A percentile compares a stretch with the other conserved stretches of the same genome.
These are phyloP conservation scores for Gossypium davidsonii DNA, from an alignment of 441 rosid genomes.

Conservation along the genomic window DNA sequence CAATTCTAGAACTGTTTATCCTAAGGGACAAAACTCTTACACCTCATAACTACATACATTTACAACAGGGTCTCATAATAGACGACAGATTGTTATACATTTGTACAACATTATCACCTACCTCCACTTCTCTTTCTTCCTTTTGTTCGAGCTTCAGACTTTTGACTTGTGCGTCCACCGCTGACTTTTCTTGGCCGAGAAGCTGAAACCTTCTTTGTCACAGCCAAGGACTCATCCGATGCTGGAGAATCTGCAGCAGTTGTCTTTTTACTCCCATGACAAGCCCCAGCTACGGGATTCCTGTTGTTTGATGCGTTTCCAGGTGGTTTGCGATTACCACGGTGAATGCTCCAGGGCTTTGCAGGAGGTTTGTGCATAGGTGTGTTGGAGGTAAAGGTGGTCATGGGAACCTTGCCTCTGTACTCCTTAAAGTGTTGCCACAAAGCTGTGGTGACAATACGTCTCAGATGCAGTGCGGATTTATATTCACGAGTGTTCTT, in stretches of 20 bases:
- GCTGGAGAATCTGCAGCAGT: constrained; percentile 26
- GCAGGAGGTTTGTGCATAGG: constrained; percentile 28
- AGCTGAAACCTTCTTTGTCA: constrained; percentile 31
- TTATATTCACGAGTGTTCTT: constrained; percentile 76
- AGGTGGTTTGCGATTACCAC: constrained; percentile 13
- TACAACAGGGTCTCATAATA: background rate
- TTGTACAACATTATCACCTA: constrained; percentile 20
- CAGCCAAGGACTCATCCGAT: constrained; percentile 31
- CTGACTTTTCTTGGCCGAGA: constrained; percentile 28
- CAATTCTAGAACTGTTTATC: background rate
- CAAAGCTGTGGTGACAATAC: constrained; percentile 43
- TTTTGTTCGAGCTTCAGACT: constrained; percentile 21
- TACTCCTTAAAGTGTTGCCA: constrained; percentile 34
- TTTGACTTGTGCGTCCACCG: constrained; percentile 11
- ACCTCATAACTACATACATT: background rate
- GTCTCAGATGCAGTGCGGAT: constrained; percentile 58
- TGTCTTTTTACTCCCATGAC: constrained; percentile 30
- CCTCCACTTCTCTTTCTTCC: constrained; percentile 37
- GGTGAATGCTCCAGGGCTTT: constrained; percentile 28
- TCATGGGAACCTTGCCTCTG: constrained; percentile 25
- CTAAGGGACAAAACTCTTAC: background rate
- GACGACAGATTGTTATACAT: background rate
- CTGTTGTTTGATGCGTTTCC: constrained; percentile 19
- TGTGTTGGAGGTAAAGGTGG: constrained; percentile 9
- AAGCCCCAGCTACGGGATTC: constrained; percentile 18